Conservation (phyloP, 192 early-diverging fungal species). For the Borealophlyctis nickersoniae region DNA sequence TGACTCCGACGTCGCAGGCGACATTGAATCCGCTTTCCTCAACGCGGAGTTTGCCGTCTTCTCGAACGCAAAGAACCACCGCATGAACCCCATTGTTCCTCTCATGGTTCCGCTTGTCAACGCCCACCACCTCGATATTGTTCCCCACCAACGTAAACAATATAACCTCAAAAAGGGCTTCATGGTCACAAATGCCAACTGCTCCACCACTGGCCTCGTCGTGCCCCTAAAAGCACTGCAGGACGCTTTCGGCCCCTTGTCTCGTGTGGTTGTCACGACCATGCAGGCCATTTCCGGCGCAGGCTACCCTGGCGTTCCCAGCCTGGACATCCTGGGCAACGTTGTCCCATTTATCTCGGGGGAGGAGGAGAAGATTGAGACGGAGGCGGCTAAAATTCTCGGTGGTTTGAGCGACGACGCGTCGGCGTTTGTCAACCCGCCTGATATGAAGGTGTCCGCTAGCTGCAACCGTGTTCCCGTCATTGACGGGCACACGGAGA, state of each 20-base stretch:
- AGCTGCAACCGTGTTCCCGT: constrained; percentile 96
- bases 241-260: constrained; percentile 86
- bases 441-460: constrained; percentile 77
- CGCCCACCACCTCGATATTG: constrained; percentile 79
- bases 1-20: constrained; percentile 90
- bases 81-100: constrained; percentile 84
- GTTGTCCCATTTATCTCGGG: constrained; percentile 91
- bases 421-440: constrained; percentile 44
- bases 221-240: constrained; percentile 76
- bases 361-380: constrained; percentile 98
- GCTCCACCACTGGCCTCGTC: constrained; percentile 96
- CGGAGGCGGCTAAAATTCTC: constrained; percentile 88
- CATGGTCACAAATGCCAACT: constrained; percentile 96
- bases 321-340: constrained; percentile 95
- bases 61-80: constrained; percentile 97
- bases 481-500: constrained; percentile 92
- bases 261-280: constrained; percentile 78
- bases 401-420: constrained; percentile 56
- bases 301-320: constrained; percentile 94
- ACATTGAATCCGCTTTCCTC: constrained; percentile 90
- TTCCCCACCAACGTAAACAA: constrained; percentile 65
- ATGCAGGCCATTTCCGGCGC: constrained; percentile 97
- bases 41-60: constrained; percentile 84
- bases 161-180: constrained; percentile 69
- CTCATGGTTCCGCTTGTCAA: constrained; percentile 94